Evolutionary conservation across 805 yeast species (phyloP), one percentile per base, ranked within the genome.

Genomic region (Yamadazyma takamatsuzukensis): DNA sequence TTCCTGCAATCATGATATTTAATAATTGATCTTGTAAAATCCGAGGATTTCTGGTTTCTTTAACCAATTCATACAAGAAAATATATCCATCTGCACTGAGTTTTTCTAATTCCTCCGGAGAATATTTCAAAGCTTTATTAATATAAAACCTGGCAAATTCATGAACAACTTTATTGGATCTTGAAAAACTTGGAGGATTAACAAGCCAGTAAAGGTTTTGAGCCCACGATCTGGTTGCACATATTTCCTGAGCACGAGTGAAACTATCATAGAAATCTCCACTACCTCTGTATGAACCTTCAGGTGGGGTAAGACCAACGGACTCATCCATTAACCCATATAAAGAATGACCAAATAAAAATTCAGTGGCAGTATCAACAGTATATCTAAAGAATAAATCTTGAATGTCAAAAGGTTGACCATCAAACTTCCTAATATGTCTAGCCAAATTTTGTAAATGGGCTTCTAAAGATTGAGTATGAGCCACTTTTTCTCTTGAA

Each of bases 1-100:
- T 49, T 18, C 66, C 68, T 15, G 68, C 68, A 28, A 64, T 46
- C 55, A 64, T 53, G 29, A 64, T 64, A 40, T 64, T 64, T 45
- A 64, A 57, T 41, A 61, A 53, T 42, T 64, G 70, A 43, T 64
- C 70, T 39, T 54, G 56, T 33, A 64, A 57, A 3, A 58, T 54
- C 40, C 52, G 47, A 7, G 62, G 60, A 39, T 64, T 48, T 41
- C 57, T 54, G 6, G 69, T 64, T 32, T 56, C 56, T 44, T 64
- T 64, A 24, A 51, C 66, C 45, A 63, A 59, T 40, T 63, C 70
- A 38, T 62, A 63, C 43, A 63, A 57, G 45, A 62, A 63, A 8
- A 58, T 47, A 40, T 63, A 64, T 6, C 68, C 63, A 29, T 47
- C 53, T 29, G 46, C 43, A 6, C 58, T 49, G 16, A 41, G 33